Base-by-base conservation (phyloP, 306 rosid species). In the Sesbania bispinosa region DNA sequence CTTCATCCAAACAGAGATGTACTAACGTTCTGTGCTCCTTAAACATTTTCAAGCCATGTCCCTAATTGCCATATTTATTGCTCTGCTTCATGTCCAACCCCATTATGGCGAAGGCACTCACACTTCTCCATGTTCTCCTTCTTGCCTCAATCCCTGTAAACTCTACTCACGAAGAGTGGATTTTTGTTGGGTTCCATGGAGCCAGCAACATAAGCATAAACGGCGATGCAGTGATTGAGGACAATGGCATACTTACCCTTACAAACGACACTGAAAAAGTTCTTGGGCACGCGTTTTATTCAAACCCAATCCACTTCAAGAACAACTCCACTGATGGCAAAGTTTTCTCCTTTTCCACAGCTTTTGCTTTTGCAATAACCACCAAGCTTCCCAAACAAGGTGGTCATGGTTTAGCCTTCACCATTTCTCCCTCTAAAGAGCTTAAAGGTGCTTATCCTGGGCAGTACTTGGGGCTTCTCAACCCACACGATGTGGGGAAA, bases 351-450 rank as follows among this genome's bases (percentile, higher is more conserved):
- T 77, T 69, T 32, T 69, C 76, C 54, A 77, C 76, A 18, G 48
- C 71, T 42, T 77, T 77, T 10, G 76, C 71, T 7, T 77, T 77
- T 29, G 63, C 65, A 7, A 48, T 68, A 24, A 45, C 10, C 1
- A 23, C 46, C 21, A 9, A 6, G 4, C 1, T 26, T 39, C 64
- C 76, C 0, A 13, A 47, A 26, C 53, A 2, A 4, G 81, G 71
- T 43, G 77, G 81, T 14, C 64, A 77, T 39, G 81, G 76, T 29
- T 39, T 77, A 7, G 81, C 81, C 19, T 77, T 77, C 76, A 32
- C 59, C 2, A 26, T 77, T 38, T 69, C 76, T 2, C 71, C 58
- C 23, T 19, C 70, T 1, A 41, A 36, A 6, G 42, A 1, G 57
- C 58, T 77, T 1, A 60, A 4, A 0, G 73, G 77, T 6, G 74